Evolutionary conservation across 1,284 basidiomycete genomes (phyloP).

Genomic region (Veloboletus limbatus): DNA sequence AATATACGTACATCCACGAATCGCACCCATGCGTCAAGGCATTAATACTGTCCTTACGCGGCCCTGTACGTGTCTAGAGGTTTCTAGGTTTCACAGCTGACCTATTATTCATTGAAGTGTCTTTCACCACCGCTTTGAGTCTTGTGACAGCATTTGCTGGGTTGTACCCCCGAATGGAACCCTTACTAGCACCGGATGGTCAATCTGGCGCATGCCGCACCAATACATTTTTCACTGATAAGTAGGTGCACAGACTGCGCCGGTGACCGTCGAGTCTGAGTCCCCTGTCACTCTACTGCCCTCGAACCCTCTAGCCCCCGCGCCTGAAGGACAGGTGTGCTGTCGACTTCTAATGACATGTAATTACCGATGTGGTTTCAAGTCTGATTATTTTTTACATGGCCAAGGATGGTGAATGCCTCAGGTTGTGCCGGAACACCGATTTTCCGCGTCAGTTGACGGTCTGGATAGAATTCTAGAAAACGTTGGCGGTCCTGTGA

Average conservation of each 20-base stretch:
- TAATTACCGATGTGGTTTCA: conserved; percentile 27
- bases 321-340: neutral
- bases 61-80: conserved; percentile 2
- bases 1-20: conserved; percentile 42
- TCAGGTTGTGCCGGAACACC: conserved; percentile 2
- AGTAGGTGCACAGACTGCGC: conserved; percentile 44
- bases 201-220: too few species aligned
- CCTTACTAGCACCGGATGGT: too few species aligned
- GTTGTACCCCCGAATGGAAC: neutral
- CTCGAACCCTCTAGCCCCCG: conserved; percentile 4
- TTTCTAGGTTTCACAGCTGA: neutral
- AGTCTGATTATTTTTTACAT: conserved; percentile 4
- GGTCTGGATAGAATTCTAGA: too few species aligned
- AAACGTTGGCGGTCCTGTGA: conserved; percentile 1
- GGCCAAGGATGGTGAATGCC: too few species aligned
- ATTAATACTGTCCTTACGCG: neutral
- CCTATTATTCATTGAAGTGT: neutral
- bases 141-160: neutral
- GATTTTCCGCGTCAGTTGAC: too few species aligned
- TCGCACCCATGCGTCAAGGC: conserved; percentile 18
- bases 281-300: neutral
- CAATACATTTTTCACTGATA: too few species aligned
- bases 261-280: conserved; percentile 41
- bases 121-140: neutral
- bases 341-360: conserved; percentile 5